Evolutionary conservation across 495 filamentous ascomycete species (phyloP), one percentile per base, ranked within the genome.

Genomic region (Apiosordaria backusii): DNA sequence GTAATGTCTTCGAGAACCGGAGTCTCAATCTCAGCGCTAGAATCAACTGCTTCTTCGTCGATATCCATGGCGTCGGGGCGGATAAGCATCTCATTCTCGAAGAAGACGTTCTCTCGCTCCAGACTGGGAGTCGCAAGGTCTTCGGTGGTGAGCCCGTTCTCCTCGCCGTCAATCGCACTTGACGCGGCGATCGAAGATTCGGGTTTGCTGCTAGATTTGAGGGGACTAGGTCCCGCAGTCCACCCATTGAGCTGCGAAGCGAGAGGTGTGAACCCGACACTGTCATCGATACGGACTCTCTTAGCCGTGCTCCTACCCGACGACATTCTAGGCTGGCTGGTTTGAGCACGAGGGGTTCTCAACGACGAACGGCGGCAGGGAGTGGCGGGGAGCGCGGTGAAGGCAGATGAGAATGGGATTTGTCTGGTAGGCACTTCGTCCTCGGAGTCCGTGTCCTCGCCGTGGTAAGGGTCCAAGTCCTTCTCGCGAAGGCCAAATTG

Each of bases 261-360:
- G 19, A 91, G 74, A 15, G 88, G 84, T 3, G 88, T 89, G 58
- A 90, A 87, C 18, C 84, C 85, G 50, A 86, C 62, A 50, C 66
- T 67, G 57, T 64, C 62, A 45, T 67, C 65, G 22, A 60, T 62
- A 59, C 65, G 60, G 18, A 59, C 52, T 45, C 66, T 69, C 68
- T 72, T 75, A 18, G 67, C 69, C 0, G 70, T 70, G 62, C 68
- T 71, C 9, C 68, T 68, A 18, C 58, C 57, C 4, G 70, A 64
- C n/a, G 71, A 65, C 6, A 21, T 57, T 4, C 57, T 67, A 4
- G 35, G 53, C 3, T 24, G 50, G 21, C 29, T 54, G 10, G 23
- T 60, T 55, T 62, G 72, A 57, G 64, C 74, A 13, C 71, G 74
- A 63, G 75, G 72, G 64, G 70, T 67, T 55, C 68, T 75, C 25